Conservation (phyloP, 2,329 filamentous ascomycete genomes). For the Calonectria multiphialidica region DNA sequence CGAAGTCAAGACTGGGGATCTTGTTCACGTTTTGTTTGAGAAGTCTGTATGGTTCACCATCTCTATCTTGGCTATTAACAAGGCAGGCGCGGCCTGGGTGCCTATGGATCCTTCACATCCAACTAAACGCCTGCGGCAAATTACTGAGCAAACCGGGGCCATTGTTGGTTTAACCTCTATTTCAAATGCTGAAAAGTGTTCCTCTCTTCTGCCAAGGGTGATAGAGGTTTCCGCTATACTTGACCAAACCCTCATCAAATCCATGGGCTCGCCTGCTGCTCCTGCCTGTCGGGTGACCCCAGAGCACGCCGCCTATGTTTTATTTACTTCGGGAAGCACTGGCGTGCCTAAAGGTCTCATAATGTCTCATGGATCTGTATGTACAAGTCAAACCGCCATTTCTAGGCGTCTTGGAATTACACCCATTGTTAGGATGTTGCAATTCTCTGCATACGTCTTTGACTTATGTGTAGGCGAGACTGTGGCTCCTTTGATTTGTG, state of each 20-base stretch:
- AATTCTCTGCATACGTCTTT: slow-evolving; percentile 42
- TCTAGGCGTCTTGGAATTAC: slow-evolving; percentile 25
- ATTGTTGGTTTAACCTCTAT: slow-evolving; percentile 17
- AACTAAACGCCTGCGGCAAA: slow-evolving; percentile 29
- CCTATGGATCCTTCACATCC: slow-evolving; percentile 54
- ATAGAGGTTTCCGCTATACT: neutral
- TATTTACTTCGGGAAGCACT: slow-evolving; percentile 42
- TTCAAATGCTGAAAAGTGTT: slow-evolving; percentile 14
- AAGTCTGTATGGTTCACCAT: slow-evolving; percentile 34
- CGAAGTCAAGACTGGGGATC: neutral
- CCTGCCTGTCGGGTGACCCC: neutral
- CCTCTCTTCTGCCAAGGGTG: neutral
- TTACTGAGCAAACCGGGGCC: slow-evolving; percentile 16
- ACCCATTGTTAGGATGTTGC: slow-evolving; percentile 27
- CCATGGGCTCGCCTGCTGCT: neutral
- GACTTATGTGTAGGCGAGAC: slow-evolving; percentile 39
- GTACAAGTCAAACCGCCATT: slow-evolving; percentile 21
- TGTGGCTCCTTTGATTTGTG: slow-evolving; percentile 19
- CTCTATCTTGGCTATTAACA: slow-evolving; percentile 48
- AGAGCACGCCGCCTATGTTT: slow-evolving; percentile 23
- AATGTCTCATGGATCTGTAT: slow-evolving; percentile 33
- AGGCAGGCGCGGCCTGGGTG: slow-evolving; percentile 46
- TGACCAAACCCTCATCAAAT: neutral
- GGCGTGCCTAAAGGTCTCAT: slow-evolving; percentile 40
- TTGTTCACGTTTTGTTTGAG: slow-evolving; percentile 26